Percentiles rank a stretch among this genome's conserved stretches.
phyloP scores from a whole-genome alignment of 2,329 filamentous ascomycete genomes.

The Alternaria panax region DNA sequence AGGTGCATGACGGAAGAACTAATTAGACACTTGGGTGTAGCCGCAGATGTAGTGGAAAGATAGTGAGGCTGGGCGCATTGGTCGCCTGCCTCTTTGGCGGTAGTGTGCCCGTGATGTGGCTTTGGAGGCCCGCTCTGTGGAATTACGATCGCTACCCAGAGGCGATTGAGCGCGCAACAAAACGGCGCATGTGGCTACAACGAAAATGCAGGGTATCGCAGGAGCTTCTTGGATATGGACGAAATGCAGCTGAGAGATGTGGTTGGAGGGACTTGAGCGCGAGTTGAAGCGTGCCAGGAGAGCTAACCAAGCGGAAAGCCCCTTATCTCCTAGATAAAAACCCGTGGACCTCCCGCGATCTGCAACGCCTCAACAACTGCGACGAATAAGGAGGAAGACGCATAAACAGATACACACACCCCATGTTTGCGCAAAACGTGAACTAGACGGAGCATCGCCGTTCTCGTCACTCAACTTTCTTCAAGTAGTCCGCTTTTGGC shows the following conservation, averaged over 20 bases:
- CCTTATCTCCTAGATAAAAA: slow-evolving; percentile 1
- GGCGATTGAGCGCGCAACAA: neutral
- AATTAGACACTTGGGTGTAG: slow-evolving; percentile 5
- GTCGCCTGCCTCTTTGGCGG: slow-evolving; percentile 25
- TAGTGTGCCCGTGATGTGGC: slow-evolving; percentile 10
- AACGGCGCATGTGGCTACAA: slow-evolving; percentile 1
- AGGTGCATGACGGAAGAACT: slow-evolving; percentile 6
- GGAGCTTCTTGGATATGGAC: neutral
- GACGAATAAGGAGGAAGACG: neutral
- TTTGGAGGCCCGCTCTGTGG: slow-evolving; percentile 5
- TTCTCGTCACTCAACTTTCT: neutral
- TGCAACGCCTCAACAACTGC: too few relatives aligned
- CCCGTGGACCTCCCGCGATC: neutral
- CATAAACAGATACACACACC: neutral
- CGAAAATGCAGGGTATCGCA: neutral
- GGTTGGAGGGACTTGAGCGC: slow-evolving; percentile 8
- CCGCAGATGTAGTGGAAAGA: slow-evolving; percentile 13
- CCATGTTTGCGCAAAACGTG: neutral
- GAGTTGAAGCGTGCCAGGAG: slow-evolving; percentile 1
- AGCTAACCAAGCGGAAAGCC: neutral
- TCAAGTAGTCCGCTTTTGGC: neutral
- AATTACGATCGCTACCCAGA: slow-evolving; percentile 2
- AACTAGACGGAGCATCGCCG: neutral
- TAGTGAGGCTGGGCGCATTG: slow-evolving; percentile 19
- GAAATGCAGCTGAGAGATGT: neutral